A percentile compares a stretch with the other conserved stretches of the same genome.
phyloP scores from a whole-genome alignment of 768 basidiomycete genomes.

The Grammothele lineata region DNA sequence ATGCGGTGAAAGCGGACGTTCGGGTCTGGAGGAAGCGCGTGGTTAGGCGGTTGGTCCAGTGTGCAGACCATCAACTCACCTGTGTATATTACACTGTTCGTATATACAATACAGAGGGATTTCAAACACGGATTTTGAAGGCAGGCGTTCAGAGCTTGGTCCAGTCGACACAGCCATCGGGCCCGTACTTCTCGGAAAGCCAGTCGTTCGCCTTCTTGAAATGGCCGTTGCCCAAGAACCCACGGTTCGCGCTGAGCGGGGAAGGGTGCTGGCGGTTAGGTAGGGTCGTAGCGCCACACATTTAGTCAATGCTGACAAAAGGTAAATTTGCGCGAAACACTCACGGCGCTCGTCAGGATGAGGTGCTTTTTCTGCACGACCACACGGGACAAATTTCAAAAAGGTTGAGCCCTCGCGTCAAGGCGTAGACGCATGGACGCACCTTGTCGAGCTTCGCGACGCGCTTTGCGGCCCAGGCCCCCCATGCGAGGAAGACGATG shows the following conservation, averaged over 20 bases:
- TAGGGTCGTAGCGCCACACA: not conserved
- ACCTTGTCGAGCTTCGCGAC: conserved; percentile 76
- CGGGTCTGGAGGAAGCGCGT: too few relatives aligned
- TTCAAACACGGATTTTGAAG: too few relatives aligned
- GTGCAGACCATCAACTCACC: too few relatives aligned
- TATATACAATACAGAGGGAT: too few relatives aligned
- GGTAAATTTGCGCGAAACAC: too few relatives aligned
- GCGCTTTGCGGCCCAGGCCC: conserved; percentile 79
- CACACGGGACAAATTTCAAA: too few relatives aligned
- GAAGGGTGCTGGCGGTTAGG: conserved; percentile 67
- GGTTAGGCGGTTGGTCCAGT: too few relatives aligned
- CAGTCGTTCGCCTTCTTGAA: conserved; percentile 86
- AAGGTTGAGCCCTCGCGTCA: not conserved
- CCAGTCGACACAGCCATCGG: conserved; percentile 71
- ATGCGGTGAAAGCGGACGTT: too few relatives aligned
- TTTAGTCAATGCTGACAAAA: not conserved
- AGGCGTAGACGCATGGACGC: conserved; percentile 15
- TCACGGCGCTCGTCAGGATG: conserved; percentile 70
- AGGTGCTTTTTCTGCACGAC: conserved; percentile 66
- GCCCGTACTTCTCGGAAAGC: conserved; percentile 76
- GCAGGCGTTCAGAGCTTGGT: conserved; percentile 40
- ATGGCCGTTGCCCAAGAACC: conserved; percentile 88
- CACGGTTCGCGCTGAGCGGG: conserved; percentile 69
- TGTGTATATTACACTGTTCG: too few relatives aligned
- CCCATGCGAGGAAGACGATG: conserved; percentile 89